Evolutionary conservation across 2,329 filamentous ascomycete genomes (phyloP).

Genomic region (Colletotrichum trifolii): DNA sequence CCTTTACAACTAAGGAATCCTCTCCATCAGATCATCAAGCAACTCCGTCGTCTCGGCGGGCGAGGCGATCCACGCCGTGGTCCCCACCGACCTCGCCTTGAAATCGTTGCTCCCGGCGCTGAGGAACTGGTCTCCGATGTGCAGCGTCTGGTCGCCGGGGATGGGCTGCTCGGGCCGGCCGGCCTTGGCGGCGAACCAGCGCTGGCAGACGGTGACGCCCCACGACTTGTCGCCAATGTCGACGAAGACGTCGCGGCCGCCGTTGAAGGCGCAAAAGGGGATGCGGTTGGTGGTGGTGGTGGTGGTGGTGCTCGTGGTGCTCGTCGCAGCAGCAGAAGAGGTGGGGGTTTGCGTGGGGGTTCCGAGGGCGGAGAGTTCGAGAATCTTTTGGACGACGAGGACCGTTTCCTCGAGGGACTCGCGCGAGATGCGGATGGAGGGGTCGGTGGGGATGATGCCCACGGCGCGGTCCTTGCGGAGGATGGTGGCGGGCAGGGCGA

Average conservation of each 20-base stretch:
- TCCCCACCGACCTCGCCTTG: constrained; percentile 90
- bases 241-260: constrained; percentile 96
- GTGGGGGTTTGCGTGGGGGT: constrained; percentile 40
- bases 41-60: constrained; percentile 90
- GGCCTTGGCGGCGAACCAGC: constrained; percentile 75
- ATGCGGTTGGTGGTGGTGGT: constrained; percentile 57
- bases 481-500: constrained; percentile 82
- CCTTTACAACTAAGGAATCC: constrained; percentile 52
- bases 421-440: constrained; percentile 77
- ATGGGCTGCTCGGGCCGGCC: constrained; percentile 65
- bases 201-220: constrained; percentile 92
- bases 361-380: constrained; percentile 77
- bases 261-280: constrained; percentile 98
- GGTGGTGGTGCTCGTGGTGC: constrained; percentile 67
- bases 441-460: constrained; percentile 75
- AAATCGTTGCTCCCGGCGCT: constrained; percentile 97
- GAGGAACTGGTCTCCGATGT: constrained; percentile 97
- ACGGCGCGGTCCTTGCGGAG: constrained; percentile 91
- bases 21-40: constrained; percentile 80
- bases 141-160: constrained; percentile 81
- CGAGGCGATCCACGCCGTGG: constrained; percentile 96
- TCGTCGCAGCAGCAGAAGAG: no score
- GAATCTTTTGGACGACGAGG: constrained; percentile 89
- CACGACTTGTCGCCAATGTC: constrained; percentile 98
- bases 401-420: constrained; percentile 97